These are phyloP conservation scores for Penicillium sp. DNA, from an alignment of 2,329 filamentous ascomycete species.

Conservation along the genomic window DNA sequence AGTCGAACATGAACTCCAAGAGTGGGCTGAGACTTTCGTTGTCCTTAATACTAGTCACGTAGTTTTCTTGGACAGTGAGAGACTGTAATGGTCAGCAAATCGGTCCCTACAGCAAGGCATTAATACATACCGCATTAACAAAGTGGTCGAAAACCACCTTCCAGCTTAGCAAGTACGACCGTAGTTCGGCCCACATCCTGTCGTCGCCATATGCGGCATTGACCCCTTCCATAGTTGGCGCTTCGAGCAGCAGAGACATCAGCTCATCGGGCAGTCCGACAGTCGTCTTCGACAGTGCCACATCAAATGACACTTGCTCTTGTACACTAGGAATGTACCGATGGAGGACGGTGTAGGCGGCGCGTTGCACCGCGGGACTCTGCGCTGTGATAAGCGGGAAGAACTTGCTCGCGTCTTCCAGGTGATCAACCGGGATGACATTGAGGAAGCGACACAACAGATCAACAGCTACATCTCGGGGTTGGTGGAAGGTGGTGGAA, in stretches of 20 bases:
- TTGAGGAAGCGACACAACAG: conserved; percentile 62
- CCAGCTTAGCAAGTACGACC: conserved; percentile 82
- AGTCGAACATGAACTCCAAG: conserved; percentile 71
- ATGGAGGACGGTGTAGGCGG: conserved; percentile 72
- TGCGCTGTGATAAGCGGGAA: conserved; percentile 69
- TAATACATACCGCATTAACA: conserved; percentile 48
- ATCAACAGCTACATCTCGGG: conserved; percentile 65
- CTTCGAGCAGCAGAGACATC: conserved; percentile 69
- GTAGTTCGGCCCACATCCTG: conserved; percentile 58
- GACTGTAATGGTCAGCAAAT: conserved; percentile 51
- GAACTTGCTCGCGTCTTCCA: conserved; percentile 58
- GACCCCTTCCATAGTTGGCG: conserved; percentile 61
- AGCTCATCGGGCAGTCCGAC: conserved; percentile 75
- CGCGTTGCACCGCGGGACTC: conserved; percentile 65
- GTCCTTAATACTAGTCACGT: conserved; percentile 68
- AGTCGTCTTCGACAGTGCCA: conserved; percentile 45
- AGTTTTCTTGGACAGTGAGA: conserved; percentile 72
- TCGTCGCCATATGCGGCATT: conserved; percentile 57
- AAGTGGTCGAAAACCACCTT: conserved; percentile 82
- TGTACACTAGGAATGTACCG: conserved; percentile 66
- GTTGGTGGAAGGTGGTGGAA: conserved; percentile 51
- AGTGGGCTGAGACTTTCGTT: conserved; percentile 60
- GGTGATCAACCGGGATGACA: conserved; percentile 53
- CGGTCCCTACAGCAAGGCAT: too few relatives aligned
- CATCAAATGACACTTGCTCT: conserved; percentile 72